Conservation (phyloP, 257 asterid genomes). For the Solanum chiquidenum region DNA sequence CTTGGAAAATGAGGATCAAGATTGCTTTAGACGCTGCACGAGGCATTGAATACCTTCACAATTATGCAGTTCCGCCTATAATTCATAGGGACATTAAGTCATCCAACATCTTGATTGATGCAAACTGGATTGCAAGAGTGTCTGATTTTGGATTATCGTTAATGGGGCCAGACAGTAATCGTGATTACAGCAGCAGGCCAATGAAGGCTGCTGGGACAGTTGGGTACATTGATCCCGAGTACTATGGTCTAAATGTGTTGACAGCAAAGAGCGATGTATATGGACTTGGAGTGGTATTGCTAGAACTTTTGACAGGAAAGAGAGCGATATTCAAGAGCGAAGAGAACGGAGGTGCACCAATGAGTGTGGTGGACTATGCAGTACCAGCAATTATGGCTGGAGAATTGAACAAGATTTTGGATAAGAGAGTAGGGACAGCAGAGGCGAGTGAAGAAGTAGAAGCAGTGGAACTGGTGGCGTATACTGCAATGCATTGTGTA, state of each 20-base stretch:
- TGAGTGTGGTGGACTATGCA: constrained; percentile 60
- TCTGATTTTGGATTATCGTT: constrained; percentile 80
- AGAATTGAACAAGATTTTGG: constrained; percentile 37
- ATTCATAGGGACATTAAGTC: constrained; percentile 89
- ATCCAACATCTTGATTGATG: constrained; percentile 66
- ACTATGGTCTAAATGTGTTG: constrained; percentile 57
- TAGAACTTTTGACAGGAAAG: constrained; percentile 66
- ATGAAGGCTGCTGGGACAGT: constrained; percentile 69
- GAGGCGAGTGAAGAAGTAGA: constrained; percentile 44
- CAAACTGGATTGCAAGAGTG: constrained; percentile 58
- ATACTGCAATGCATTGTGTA: constrained; percentile 81
- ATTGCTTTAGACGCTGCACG: constrained; percentile 71
- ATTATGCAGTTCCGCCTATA: constrained; percentile 76
- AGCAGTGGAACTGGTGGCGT: constrained; percentile 78
- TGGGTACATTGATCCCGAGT: constrained; percentile 81
- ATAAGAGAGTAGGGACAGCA: constrained; percentile 43
- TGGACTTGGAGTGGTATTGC: constrained; percentile 70
- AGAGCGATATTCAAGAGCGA: constrained; percentile 57
- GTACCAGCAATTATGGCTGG: constrained; percentile 64
- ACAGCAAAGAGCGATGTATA: constrained; percentile 82
- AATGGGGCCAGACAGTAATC: constrained; percentile 47
- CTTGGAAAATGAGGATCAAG: constrained; percentile 80
- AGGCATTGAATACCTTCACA: constrained; percentile 79
- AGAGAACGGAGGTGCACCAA: constrained; percentile 33
- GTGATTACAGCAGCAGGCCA: constrained; percentile 24